These are phyloP conservation scores for Kurtzmaniella quercitrusa DNA, from an alignment of 1,139 yeast genomes.

Conservation along the genomic window DNA sequence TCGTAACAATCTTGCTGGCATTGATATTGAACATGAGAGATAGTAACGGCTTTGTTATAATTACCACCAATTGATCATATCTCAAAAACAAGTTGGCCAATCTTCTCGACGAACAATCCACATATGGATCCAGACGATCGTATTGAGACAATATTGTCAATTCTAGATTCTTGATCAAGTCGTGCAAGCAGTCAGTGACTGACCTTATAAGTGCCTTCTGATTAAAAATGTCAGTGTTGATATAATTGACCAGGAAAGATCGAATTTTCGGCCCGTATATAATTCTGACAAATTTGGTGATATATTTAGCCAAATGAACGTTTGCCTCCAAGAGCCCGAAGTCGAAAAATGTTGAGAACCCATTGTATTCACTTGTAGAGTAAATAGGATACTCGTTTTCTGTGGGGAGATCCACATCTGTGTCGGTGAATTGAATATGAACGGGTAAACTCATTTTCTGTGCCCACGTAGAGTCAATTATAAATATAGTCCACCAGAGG, in stretches of 20 bases:
- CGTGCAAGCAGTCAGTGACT: conserved; percentile 26
- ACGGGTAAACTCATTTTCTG: conserved; percentile 43
- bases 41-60: conserved; percentile 43
- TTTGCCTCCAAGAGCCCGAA: conserved; percentile 30
- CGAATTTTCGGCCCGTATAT: conserved; percentile 36
- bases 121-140: conserved; percentile 17
- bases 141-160: conserved; percentile 24
- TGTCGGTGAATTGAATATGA: conserved; percentile 46
- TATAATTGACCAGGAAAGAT: conserved; percentile 35
- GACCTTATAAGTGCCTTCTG: conserved; percentile 28
- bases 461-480: conserved; percentile 48
- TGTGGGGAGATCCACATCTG: conserved; percentile 45
- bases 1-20: conserved; percentile 20
- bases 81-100: conserved; percentile 41
- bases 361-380: background rate
- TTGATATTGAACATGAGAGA: conserved; percentile 36
- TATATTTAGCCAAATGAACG: conserved; percentile 37
- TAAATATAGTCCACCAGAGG: conserved; percentile 53
- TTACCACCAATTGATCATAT: conserved; percentile 43
- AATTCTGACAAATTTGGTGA: conserved; percentile 29
- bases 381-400: conserved; percentile 23
- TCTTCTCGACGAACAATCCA: conserved; percentile 20
- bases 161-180: conserved; percentile 29
- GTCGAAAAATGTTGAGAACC: conserved; percentile 28
- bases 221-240: conserved; percentile 38